Conservation (phyloP, 495 filamentous ascomycete genomes). For the Trichoderma reesei region DNA sequence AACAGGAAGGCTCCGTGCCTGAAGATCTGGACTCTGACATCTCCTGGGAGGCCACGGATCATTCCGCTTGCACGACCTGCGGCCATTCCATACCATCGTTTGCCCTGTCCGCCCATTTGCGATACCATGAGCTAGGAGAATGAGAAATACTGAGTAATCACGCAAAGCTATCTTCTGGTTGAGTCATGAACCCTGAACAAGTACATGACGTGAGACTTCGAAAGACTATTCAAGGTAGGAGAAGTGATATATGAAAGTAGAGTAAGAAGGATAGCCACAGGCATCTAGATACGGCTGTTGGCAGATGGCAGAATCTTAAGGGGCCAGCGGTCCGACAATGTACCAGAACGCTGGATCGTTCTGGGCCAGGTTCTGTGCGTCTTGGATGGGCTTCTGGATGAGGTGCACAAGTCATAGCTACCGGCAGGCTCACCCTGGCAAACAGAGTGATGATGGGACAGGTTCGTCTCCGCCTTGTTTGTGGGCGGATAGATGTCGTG, state of each 20-base stretch:
- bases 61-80: conserved; percentile 46
- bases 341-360: no score
- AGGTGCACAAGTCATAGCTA: background rate
- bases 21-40: conserved; percentile 25
- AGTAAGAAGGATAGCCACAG: no score
- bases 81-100: conserved; percentile 58
- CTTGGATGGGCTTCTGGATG: background rate
- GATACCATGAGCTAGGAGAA: conserved; percentile 51
- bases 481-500: background rate
- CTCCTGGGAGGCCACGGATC: conserved; percentile 37
- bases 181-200: no score
- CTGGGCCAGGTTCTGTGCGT: background rate
- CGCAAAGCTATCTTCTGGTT: no score
- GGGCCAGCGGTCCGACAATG: no score
- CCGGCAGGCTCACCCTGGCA: background rate
- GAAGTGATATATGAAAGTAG: no score
- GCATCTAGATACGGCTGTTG: no score
- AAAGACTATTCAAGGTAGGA: no score
- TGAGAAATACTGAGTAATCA: no score
- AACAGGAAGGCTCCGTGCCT: background rate
- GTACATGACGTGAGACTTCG: no score
- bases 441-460: background rate
- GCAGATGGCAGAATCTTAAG: no score
- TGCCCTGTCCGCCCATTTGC: conserved; percentile 60
- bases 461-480: background rate